A percentile compares a stretch with the other conserved stretches of the same genome.
phyloP scores from a whole-genome alignment of 371 early-diverging fungal species.

The Apophysomyces sp. region DNA sequence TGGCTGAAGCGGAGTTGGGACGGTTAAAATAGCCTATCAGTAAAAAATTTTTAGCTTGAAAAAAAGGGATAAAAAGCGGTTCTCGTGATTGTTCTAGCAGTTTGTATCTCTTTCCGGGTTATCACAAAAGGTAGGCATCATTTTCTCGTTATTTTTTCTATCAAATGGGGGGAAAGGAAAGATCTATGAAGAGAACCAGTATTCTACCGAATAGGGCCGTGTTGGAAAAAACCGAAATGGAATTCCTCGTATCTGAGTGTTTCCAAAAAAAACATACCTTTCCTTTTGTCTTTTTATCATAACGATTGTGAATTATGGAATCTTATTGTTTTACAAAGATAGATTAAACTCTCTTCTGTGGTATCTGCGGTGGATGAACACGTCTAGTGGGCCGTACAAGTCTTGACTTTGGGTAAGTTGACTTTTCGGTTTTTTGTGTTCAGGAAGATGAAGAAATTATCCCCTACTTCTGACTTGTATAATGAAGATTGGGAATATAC shows the following conservation, averaged over 20 bases:
- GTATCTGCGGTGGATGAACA: background rate
- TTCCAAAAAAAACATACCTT: background rate
- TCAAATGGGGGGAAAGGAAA: background rate
- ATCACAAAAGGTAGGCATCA: background rate
- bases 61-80: background rate
- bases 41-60: background rate
- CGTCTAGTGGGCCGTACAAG: background rate
- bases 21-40: background rate
- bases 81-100: background rate
- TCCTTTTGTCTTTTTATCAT: background rate
- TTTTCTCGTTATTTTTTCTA: background rate
- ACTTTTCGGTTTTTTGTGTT: background rate
- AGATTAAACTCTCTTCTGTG: background rate
- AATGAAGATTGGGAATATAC: background rate
- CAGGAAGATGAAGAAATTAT: background rate
- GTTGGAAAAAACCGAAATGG: background rate
- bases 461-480: background rate
- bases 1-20: background rate
- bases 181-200: background rate
- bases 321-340: background rate
- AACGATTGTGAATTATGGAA: background rate
- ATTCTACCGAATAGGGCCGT: background rate
- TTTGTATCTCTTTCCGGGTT: background rate
- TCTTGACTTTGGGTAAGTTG: background rate
- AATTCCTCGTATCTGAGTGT: slow-evolving; percentile 2